Percentiles rank a stretch among this genome's conserved stretches.
These are phyloP conservation scores for Solanum hybrid DNA, from an alignment of 305 asterid genomes.

Conservation along the genomic window DNA sequence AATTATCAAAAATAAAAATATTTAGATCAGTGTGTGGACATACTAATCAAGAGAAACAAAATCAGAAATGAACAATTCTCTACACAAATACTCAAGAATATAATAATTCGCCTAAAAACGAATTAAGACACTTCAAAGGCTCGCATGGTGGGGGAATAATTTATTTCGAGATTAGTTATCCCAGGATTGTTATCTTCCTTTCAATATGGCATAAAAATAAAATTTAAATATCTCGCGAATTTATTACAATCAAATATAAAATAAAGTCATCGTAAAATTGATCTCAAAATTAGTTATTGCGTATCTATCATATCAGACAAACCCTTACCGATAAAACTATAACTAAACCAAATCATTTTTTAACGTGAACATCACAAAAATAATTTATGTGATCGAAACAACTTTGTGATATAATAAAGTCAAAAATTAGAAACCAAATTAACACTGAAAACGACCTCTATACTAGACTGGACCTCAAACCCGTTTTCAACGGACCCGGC, in stretches of 20 bases:
- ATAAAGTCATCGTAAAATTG: not conserved
- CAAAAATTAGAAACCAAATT: not conserved
- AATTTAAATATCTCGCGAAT: fast-evolving
- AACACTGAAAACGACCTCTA: not conserved
- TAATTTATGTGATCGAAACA: not conserved
- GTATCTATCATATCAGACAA: not conserved
- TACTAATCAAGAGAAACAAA: not conserved
- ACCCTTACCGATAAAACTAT: not conserved
- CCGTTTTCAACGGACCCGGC: not conserved
- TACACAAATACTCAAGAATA: not conserved
- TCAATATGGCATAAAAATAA: not conserved
- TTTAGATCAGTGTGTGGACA: not conserved
- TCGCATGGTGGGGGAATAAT: not conserved
- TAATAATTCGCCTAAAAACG: not conserved
- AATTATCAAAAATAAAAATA: not conserved
- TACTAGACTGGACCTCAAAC: not conserved
- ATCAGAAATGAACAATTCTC: not conserved
- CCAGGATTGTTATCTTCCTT: not conserved
- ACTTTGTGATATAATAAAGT: not conserved
- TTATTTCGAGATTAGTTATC: not conserved
- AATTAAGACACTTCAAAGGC: not conserved
- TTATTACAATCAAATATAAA: not conserved
- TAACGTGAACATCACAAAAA: not conserved
- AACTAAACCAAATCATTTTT: not conserved
- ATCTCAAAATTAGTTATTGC: not conserved